A percentile compares a stretch with the other conserved stretches of the same genome.
Conservation (phyloP, 2,329 filamentous ascomycete species). For the Trichophyton equinum region DNA sequence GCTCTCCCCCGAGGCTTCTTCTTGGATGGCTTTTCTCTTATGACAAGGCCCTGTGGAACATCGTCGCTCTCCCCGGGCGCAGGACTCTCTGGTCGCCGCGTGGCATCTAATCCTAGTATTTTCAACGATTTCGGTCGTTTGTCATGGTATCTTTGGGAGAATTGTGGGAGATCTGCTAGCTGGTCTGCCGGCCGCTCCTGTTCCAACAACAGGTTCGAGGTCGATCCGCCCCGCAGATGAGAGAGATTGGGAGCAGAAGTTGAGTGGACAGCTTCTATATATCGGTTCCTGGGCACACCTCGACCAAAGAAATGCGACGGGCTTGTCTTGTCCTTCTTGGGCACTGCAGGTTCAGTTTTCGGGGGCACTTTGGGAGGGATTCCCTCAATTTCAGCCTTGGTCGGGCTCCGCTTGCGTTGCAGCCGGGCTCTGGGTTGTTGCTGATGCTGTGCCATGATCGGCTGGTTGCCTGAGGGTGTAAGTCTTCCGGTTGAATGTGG, state of each 20-base stretch:
- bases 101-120: neutral
- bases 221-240: neutral
- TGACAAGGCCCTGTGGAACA: neutral
- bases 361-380: constrained; percentile 2
- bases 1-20: neutral
- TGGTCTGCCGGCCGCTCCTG: neutral
- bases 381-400: neutral
- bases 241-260: neutral
- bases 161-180: neutral
- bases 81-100: neutral
- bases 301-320: neutral
- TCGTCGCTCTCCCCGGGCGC: neutral
- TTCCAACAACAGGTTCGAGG: neutral
- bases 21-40: neutral
- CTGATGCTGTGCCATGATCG: constrained; percentile 3
- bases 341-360: neutral
- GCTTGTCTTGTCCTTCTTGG: neutral
- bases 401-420: neutral
- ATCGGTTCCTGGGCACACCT: neutral
- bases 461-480: neutral
- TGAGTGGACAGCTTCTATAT: neutral
- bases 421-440: constrained; percentile 5
- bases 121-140: neutral
- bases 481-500: neutral
- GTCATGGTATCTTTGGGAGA: neutral